Base-by-base conservation (phyloP, 306 rosid species). In the Benincasa hispida region DNA sequence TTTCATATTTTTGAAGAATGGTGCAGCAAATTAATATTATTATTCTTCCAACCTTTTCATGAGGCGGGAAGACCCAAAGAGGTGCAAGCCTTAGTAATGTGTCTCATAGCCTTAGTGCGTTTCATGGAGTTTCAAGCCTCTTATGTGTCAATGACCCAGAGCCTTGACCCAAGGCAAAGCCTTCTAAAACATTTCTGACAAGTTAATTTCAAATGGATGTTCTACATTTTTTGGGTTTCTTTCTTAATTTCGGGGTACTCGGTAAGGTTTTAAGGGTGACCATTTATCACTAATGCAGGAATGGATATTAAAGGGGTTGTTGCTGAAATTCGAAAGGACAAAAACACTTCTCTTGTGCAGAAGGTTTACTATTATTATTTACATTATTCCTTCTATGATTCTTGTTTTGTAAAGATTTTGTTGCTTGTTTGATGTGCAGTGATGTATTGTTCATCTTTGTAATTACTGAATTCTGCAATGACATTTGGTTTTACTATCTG, bases 301-400 rank as follows among this genome's bases (percentile, higher is more conserved):
- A 94, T 92, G 98, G 99, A 94, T 92, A 92, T 92, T 88, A 94
- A 94, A 90, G 98, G 99, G 88, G 96, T 94, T 89, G 99, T 88
- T 76, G 98, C 99, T 70, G 99, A 94, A 87, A 92, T 94, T 76
- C 96, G 80, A 82, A 90, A 87, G 95, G 97, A 95, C 90, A 88
- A 85, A 87, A 85, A 68, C 90, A 95, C 99, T 51, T 88, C 97
- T 90, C 97, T 95, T 83, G 98, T 95, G 84, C 93, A 54, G 42
- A 94, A 90, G 99, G 99, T 94, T 84, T 72, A 45, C 28, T 6
- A 67, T 69, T 45, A 69, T 48, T 72, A 1, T 17, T 72, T 15
- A 15, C 4, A 72, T 8, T 72, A 84, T 78, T 80, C 62, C 19
- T 86, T 73, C 77, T 82, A 84, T 74, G 51, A 69, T 54, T 79